Conservation (phyloP, 2,329 filamentous ascomycete genomes). For the Neofusicoccum sp. region DNA sequence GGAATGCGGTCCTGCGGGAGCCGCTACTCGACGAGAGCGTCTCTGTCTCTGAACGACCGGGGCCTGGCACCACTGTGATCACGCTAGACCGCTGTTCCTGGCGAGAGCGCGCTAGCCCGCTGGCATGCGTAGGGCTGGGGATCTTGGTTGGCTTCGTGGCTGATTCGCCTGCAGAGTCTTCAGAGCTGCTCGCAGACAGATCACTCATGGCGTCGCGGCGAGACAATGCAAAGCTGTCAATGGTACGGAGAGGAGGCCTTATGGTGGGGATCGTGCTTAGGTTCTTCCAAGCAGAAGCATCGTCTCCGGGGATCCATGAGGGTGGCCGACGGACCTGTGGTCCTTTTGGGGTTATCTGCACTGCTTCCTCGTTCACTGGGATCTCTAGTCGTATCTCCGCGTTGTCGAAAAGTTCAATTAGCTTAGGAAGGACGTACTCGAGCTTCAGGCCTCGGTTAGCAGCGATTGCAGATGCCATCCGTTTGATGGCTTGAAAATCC, state of each 20-base stretch:
- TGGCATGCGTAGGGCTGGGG: constrained; percentile 13
- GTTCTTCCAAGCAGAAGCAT: neutral
- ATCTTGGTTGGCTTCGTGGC: constrained; percentile 3
- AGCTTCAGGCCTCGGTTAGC: constrained; percentile 38
- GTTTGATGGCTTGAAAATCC: constrained; percentile 14
- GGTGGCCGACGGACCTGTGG: constrained; percentile 14
- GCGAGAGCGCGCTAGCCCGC: constrained; percentile 1
- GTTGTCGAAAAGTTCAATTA: constrained; percentile 37
- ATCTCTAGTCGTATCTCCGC: constrained; percentile 14
- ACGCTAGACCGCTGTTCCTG: constrained; percentile 13
- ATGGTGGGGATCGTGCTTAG: neutral
- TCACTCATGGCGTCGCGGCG: constrained; percentile 1
- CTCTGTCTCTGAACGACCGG: neutral
- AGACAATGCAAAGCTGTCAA: constrained; percentile 4
- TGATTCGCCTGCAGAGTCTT: constrained; percentile 3
- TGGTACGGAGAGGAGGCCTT: constrained; percentile 6
- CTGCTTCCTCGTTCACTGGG: neutral
- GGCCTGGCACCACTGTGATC: neutral
- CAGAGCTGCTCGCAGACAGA: constrained; percentile 17
- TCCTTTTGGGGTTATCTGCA: constrained; percentile 8
- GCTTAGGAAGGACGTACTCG: constrained; percentile 34
- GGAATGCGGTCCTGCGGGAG: constrained; percentile 12
- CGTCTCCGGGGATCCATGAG: constrained; percentile 14
- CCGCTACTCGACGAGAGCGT: constrained; percentile 20
- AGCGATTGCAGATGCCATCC: constrained; percentile 29